Base-by-base conservation (phyloP, 768 basidiomycete genomes). In the Hericium alpestre region DNA sequence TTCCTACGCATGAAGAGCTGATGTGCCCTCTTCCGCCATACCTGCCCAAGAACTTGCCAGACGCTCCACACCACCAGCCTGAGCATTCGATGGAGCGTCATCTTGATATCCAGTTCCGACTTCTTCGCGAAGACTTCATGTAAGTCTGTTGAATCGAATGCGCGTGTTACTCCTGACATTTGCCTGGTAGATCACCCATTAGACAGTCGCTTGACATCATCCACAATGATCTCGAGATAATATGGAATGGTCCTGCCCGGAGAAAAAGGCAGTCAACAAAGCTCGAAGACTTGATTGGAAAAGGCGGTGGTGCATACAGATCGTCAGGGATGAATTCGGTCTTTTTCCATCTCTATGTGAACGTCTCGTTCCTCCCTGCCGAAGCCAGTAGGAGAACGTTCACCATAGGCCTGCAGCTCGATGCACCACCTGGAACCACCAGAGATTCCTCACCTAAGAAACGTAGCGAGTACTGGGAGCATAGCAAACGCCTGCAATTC, bases 21-120 rank as follows among this genome's bases (percentile, higher is more conserved):
- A 65, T 78, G 47, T 80, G 71, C 18, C 68, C 65, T 0, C 22
- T 70, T 11, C 64, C 71, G 2, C 81, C 86, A 0, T 88, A 79
- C 64, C 68, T 90, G 0, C 89, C 89, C 0, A 80, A 76, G 0
- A 83, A 79, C 61, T 65, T 84, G 1, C 75, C 71, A 18, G 74
- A 70, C 2, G 86, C 84, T 0, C 86, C 85, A 0, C 86, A 87
- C 63, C 84, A 77, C 55, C 74, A 76, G 12, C 79, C 79, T 0
- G 59, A 68, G 3, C 75, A 75, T 15, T 80, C 79, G 22, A 87
- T 90, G 79, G 76, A 85, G 56, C 73, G 82, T 8, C 71, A 84
- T 20, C 69, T 89, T 11, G 89, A 91, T 57, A 78, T 84, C 3
- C 86, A 90, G 61, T 90, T 86, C 66, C 79, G 88, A 38, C 74